phyloP scores from a whole-genome alignment of 1,284 basidiomycete species.

The Austroboletus novae-zelandiae region DNA sequence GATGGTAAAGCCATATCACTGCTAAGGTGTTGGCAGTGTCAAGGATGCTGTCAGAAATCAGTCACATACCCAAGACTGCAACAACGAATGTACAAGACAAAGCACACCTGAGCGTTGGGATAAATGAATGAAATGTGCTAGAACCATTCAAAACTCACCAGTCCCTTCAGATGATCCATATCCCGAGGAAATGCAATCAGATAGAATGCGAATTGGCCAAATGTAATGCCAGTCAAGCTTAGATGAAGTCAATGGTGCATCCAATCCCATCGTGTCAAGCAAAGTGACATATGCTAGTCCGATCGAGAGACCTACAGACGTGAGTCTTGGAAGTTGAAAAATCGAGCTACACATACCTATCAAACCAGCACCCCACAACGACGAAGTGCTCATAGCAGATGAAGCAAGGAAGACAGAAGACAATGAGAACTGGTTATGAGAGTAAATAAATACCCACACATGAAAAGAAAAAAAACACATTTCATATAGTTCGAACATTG shows the following conservation, averaged over 20 bases:
- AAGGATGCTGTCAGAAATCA: conserved; percentile 10
- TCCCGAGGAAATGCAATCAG: conserved; percentile 17
- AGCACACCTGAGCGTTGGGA: conserved; percentile 6
- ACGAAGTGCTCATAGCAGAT: neutral
- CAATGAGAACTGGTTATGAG: too few relatives aligned
- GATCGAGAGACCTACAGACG: conserved; percentile 5
- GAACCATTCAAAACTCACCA: conserved; percentile 3
- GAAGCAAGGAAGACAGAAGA: too few relatives aligned
- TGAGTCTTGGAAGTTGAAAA: too few relatives aligned
- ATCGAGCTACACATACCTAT: conserved; percentile 11
- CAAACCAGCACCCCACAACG: conserved; percentile 8
- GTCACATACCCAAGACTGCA: neutral
- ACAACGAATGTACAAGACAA: conserved; percentile 7
- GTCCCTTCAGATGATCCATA: neutral
- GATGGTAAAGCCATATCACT: neutral
- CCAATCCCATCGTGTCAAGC: neutral
- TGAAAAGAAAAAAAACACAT: too few relatives aligned
- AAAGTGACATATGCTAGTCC: conserved; percentile 6
- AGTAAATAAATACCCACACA: too few relatives aligned
- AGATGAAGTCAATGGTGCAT: neutral
- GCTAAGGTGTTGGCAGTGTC: conserved; percentile 10
- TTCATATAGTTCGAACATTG: too few relatives aligned
- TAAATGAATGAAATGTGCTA: neutral
- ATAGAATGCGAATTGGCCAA: conserved; percentile 20
- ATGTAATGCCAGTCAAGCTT: conserved; percentile 18